Percentiles rank a stretch among this genome's conserved stretches.
These are phyloP conservation scores for Claviceps sp. DNA, from an alignment of 2,329 filamentous ascomycete species.

Conservation along the genomic window DNA sequence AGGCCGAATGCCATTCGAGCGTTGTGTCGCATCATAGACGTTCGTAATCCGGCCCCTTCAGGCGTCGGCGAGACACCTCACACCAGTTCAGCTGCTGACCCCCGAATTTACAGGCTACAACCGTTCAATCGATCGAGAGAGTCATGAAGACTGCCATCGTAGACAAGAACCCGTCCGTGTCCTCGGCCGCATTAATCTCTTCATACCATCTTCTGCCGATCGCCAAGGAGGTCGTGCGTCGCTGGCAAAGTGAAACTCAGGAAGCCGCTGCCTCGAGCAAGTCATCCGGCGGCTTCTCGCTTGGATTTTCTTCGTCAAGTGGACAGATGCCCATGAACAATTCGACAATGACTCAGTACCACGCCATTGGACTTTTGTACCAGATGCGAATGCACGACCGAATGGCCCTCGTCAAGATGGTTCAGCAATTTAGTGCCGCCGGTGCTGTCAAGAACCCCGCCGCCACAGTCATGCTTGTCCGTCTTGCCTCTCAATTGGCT, in stretches of 20 bases:
- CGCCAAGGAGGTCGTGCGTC: constrained; percentile 83
- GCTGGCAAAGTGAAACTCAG: constrained; percentile 98
- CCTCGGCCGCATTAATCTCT: constrained; percentile 88
- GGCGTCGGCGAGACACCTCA: background rate
- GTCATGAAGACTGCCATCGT: constrained; percentile 99
- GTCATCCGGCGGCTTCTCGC: constrained; percentile 75
- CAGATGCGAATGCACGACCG: constrained; percentile 96
- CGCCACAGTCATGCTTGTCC: constrained; percentile 81
- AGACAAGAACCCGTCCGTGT: constrained; percentile 95
- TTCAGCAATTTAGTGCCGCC: constrained; percentile 91
- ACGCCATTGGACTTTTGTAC: constrained; percentile 92
- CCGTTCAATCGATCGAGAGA: constrained; percentile 93
- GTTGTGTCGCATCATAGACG: constrained; percentile 91
- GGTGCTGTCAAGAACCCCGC: constrained; percentile 92
- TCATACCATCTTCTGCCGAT: constrained; percentile 96
- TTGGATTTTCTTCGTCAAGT: constrained; percentile 77
- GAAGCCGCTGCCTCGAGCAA: constrained; percentile 87
- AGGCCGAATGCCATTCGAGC: constrained; percentile 92
- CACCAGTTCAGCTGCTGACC: background rate
- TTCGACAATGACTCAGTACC: constrained; percentile 97
- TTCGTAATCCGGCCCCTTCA: constrained; percentile 28
- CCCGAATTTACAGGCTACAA: constrained; percentile 52
- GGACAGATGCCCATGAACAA: constrained; percentile 70
- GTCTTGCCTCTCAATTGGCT: constrained; percentile 82
- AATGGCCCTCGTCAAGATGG: constrained; percentile 99